Percentiles rank a stretch among this genome's conserved stretches.
These are phyloP conservation scores for Cadophora sp. DNA, from an alignment of 2,329 filamentous ascomycete species.

Conservation along the genomic window DNA sequence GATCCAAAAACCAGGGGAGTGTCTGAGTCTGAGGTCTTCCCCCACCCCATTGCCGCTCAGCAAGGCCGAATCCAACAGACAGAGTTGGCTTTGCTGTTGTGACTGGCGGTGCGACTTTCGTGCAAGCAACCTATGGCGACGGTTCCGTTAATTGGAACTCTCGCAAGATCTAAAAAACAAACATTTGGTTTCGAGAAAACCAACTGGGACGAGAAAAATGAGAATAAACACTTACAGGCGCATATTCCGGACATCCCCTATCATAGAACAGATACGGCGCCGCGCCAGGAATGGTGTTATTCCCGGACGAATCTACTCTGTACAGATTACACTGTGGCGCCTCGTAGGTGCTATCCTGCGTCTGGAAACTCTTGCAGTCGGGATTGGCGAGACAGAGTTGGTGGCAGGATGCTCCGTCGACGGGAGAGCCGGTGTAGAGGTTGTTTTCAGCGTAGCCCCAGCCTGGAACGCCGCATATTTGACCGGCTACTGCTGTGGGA, in stretches of 20 bases:
- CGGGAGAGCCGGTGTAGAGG: conserved; percentile 24
- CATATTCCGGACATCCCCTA: conserved; percentile 26
- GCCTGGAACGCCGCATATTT: conserved; percentile 27
- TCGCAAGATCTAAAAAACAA: too few relatives aligned
- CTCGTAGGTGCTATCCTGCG: conserved; percentile 19
- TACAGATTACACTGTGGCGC: conserved; percentile 31
- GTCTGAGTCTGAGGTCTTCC: neutral
- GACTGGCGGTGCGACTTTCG: neutral
- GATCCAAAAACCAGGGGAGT: conserved; percentile 21
- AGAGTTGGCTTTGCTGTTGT: conserved; percentile 1
- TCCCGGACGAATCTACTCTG: conserved; percentile 16
- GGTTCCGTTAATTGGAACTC: too few relatives aligned
- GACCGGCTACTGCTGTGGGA: conserved; percentile 22
- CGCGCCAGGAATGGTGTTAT: conserved; percentile 23
- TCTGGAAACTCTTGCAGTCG: conserved; percentile 31
- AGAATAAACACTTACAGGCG: conserved; percentile 23
- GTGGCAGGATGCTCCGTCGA: conserved; percentile 28
- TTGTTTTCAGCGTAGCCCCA: conserved; percentile 35
- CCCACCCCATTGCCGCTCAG: neutral
- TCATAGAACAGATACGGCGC: conserved; percentile 32
- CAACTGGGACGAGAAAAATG: neutral
- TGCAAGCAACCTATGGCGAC: neutral
- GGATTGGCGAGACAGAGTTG: conserved; percentile 30
- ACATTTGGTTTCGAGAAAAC: neutral
- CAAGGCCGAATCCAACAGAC: neutral